Conservation (phyloP, 148 eudicot species). For the Silene uniflora region DNA sequence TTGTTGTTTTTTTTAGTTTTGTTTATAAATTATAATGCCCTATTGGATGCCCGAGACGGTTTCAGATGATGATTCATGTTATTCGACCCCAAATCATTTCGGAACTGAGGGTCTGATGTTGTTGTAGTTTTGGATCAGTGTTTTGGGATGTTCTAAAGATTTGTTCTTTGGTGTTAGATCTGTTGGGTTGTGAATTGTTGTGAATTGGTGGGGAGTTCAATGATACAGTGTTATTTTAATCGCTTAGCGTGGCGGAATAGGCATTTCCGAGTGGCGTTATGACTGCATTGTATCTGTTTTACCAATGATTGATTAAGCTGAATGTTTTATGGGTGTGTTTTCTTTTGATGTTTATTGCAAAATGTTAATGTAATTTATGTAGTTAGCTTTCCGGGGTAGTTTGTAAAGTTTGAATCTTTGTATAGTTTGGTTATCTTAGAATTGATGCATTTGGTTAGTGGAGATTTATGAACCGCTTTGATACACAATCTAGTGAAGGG, state of each 20-base stretch:
- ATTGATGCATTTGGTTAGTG: neutral
- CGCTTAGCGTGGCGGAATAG: neutral
- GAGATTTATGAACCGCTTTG: neutral
- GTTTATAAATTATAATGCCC: neutral
- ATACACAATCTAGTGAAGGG: neutral
- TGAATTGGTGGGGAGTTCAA: neutral
- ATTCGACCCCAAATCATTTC: too few relatives aligned
- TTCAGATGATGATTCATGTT: too few relatives aligned
- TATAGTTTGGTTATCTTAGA: neutral
- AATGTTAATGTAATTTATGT: neutral
- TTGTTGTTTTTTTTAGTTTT: neutral
- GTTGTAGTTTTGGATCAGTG: neutral
- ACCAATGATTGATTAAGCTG: constrained; percentile 1
- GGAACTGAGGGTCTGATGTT: too few relatives aligned
- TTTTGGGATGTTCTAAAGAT: neutral
- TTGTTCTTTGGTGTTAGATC: neutral
- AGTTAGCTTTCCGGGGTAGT: neutral
- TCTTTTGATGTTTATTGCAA: neutral
- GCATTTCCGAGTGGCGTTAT: neutral
- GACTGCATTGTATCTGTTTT: neutral
- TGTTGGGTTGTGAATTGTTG: constrained; percentile 2
- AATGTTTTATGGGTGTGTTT: neutral
- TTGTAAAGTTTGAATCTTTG: neutral
- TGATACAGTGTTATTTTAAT: constrained; percentile 1
- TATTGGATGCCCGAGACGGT: too few relatives aligned